Base-by-base conservation (phyloP, 2,329 filamentous ascomycete genomes). In the Fusarium sarcochroum region DNA sequence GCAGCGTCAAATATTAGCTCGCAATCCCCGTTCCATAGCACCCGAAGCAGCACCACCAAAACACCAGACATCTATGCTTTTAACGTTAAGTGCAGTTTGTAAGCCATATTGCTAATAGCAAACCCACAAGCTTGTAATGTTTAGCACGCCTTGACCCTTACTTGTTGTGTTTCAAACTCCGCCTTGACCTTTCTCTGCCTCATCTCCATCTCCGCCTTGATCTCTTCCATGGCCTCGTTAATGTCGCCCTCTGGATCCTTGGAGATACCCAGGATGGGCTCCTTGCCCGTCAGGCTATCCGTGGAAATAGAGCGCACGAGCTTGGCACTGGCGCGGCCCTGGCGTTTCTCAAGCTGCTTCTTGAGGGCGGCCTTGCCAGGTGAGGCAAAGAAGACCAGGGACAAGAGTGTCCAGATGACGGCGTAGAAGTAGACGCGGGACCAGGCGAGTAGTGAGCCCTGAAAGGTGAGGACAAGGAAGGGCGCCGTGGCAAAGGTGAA, bases 341-440 rank as follows among this genome's bases (percentile, higher is more conserved):
- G 81, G 27, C 90, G 86, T 61, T 85, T 80, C 70, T 92, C 90
- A 9, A 93, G 80, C 59, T 81, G 80, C 72, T 85, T 84, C 62
- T 83, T 82, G 0, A 94, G 81, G 18, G 79, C 73, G 6, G 81
- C 79, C 78, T 94, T 97, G 3, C 88, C 91, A 0, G 93, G 93
- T 2, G 92, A 93, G 40, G 90, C 87, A 76, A 98, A 97, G 81
- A 97, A 91, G 9, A 83, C 87, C 58, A 94, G 87, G 18, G 89
- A 88, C 1, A 81, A 77, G 11, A 83, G 80, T 2, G 91, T 91
- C 69, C 89, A 90, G 64, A 94, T 76, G 55, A 96, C 83, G 32
- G 88, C 89, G 80, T 97, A 99, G 82, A 94, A 98, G 81, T 97
- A 96, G 35, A 98, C 92, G 41, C 92, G 89, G 1, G 88, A 81